A percentile compares a stretch with the other conserved stretches of the same genome.
Evolutionary conservation across 2,329 filamentous ascomycete species (phyloP).

Genomic region (Alternaria triticina): DNA sequence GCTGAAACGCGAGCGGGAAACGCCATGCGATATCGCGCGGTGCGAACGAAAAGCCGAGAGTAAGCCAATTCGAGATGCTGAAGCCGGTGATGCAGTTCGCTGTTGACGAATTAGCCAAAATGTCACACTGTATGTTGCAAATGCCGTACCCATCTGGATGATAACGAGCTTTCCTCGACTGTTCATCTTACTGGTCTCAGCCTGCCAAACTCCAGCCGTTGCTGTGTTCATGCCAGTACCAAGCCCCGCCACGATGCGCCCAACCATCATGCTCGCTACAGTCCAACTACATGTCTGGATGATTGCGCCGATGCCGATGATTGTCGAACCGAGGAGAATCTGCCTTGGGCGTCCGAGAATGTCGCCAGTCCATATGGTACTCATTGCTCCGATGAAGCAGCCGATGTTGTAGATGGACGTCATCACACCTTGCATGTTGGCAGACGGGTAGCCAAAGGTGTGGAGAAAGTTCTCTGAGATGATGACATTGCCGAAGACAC

Average conservation of each 20-base stretch:
- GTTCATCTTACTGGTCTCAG: constrained; percentile 55
- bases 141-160: constrained; percentile 49
- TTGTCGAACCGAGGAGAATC: constrained; percentile 62
- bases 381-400: constrained; percentile 53
- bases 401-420: constrained; percentile 53
- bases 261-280: constrained; percentile 49
- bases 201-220: constrained; percentile 57
- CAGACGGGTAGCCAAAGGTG: constrained; percentile 36
- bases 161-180: constrained; percentile 55
- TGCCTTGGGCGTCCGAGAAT: constrained; percentile 63
- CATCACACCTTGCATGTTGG: constrained; percentile 48
- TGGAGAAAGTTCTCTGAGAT: constrained; percentile 41
- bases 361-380: constrained; percentile 60
- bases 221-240: constrained; percentile 59
- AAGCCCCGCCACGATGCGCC: constrained; percentile 53
- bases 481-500: constrained; percentile 45
- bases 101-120: constrained; percentile 1
- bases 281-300: constrained; percentile 47
- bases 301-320: constrained; percentile 48
- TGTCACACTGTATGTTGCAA: too few relatives aligned
- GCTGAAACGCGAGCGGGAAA: constrained; percentile 63
- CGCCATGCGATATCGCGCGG: constrained; percentile 45
- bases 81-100: constrained; percentile 54
- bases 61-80: constrained; percentile 53
- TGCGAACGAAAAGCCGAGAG: constrained; percentile 52